A percentile compares a stretch with the other conserved stretches of the same genome.
phyloP scores from a whole-genome alignment of 306 rosid genomes.

The Lathyrus tuberosus region DNA sequence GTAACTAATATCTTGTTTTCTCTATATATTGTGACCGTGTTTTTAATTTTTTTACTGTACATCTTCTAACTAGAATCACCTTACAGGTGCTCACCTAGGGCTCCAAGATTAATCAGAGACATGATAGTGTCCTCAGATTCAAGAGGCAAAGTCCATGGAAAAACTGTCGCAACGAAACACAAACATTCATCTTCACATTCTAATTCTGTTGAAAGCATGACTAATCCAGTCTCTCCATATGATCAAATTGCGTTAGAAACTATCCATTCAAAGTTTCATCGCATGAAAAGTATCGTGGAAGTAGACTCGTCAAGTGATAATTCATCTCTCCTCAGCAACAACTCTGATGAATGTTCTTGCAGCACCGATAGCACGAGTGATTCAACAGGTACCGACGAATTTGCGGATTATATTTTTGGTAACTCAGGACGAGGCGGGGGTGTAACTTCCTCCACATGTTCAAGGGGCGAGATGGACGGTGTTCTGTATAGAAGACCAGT shows the following conservation, averaged over 20 bases:
- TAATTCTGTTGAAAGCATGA: conserved; percentile 28
- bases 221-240: conserved; percentile 35
- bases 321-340: conserved; percentile 75
- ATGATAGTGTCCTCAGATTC: conserved; percentile 53
- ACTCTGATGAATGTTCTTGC: conserved; percentile 82
- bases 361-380: conserved; percentile 75
- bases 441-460: conserved; percentile 41
- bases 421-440: conserved; percentile 51
- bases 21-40: neutral
- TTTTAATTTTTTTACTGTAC: neutral
- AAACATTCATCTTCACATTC: conserved; percentile 44
- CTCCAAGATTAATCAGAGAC: conserved; percentile 74
- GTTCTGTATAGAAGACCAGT: conserved; percentile 36
- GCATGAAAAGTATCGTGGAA: conserved; percentile 54
- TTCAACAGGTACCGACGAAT: conserved; percentile 67
- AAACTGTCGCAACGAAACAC: conserved; percentile 43
- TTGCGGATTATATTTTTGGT: conserved; percentile 70
- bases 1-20: conserved; percentile 15
- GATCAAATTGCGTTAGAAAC: conserved; percentile 43
- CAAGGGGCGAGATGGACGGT: conserved; percentile 27
- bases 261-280: conserved; percentile 41
- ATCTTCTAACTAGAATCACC: conserved; percentile 33
- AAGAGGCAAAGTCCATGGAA: conserved; percentile 56
- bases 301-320: conserved; percentile 87
- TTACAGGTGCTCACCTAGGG: conserved; percentile 86